Evolutionary conservation across 2,329 filamentous ascomycete species (phyloP).

Genomic region (Graphiopsis chlorocephala): DNA sequence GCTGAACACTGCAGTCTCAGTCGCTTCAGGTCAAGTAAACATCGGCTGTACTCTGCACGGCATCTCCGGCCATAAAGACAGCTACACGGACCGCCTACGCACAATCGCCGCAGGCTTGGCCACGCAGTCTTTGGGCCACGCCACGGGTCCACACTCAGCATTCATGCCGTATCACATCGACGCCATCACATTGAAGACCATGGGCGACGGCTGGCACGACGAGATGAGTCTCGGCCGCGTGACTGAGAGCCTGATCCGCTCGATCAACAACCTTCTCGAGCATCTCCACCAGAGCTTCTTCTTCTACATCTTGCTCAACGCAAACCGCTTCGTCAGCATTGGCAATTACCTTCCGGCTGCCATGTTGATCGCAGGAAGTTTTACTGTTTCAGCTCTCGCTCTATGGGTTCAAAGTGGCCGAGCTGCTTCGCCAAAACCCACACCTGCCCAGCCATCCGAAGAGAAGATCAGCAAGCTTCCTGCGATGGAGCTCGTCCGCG

Average conservation of each 20-base stretch:
- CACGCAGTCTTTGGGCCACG: slow-evolving; percentile 83
- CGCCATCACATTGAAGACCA: slow-evolving; percentile 86
- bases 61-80: slow-evolving; percentile 74
- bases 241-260: slow-evolving; percentile 86
- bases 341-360: slow-evolving; percentile 95
- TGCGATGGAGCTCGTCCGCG: slow-evolving; percentile 37
- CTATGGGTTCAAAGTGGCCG: slow-evolving; percentile 87
- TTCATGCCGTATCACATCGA: slow-evolving; percentile 99
- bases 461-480: slow-evolving; percentile 32
- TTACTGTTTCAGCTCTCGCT: slow-evolving; percentile 90
- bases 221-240: slow-evolving; percentile 93
- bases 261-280: slow-evolving; percentile 92
- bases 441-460: slow-evolving; percentile 32
- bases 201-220: slow-evolving; percentile 91
- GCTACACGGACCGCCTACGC: slow-evolving; percentile 74
- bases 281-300: slow-evolving; percentile 99
- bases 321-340: slow-evolving; percentile 92
- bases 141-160: slow-evolving; percentile 85
- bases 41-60: slow-evolving; percentile 80
- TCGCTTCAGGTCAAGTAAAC: slow-evolving; percentile 89
- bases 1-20: slow-evolving; percentile 87
- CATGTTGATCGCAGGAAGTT: slow-evolving; percentile 94
- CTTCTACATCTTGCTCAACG: slow-evolving; percentile 93
- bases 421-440: slow-evolving; percentile 22
- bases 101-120: slow-evolving; percentile 93